A percentile compares a stretch with the other conserved stretches of the same genome.
Evolutionary conservation across 2,329 filamentous ascomycete genomes (phyloP).

Genomic region (Albophoma yamanashiensis): DNA sequence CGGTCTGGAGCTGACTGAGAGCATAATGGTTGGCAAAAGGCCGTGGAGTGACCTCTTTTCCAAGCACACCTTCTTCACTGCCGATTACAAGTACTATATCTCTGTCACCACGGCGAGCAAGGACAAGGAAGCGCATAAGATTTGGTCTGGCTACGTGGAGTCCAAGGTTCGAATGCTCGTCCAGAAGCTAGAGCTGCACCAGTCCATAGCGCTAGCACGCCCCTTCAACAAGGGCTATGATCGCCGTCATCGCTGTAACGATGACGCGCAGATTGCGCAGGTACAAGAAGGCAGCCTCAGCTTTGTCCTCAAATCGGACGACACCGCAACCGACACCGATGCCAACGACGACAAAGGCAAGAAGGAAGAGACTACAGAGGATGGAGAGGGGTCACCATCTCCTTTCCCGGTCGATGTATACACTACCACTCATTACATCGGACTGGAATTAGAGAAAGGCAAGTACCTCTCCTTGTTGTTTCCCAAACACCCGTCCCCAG

Average conservation of each 20-base stretch:
- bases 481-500: background rate
- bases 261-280: slow-evolving; percentile 38
- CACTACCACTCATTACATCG: slow-evolving; percentile 91
- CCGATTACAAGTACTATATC: slow-evolving; percentile 91
- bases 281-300: slow-evolving; percentile 43
- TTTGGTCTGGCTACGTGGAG: slow-evolving; percentile 87
- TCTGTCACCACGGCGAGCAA: slow-evolving; percentile 75
- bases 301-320: slow-evolving; percentile 30
- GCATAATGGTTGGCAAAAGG: slow-evolving; percentile 66
- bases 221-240: slow-evolving; percentile 92
- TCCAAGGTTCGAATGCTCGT: slow-evolving; percentile 86
- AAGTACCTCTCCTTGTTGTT: slow-evolving; percentile 19
- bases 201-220: slow-evolving; percentile 72
- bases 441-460: slow-evolving; percentile 70
- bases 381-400: slow-evolving; percentile 25
- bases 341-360: background rate
- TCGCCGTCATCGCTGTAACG: slow-evolving; percentile 60
- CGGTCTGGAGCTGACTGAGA: slow-evolving; percentile 65
- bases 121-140: slow-evolving; percentile 72
- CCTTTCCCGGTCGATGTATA: slow-evolving; percentile 43
- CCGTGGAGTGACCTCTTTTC: slow-evolving; percentile 83
- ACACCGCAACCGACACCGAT: slow-evolving; percentile 14
- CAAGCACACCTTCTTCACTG: slow-evolving; percentile 87
- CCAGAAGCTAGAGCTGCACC: slow-evolving; percentile 68
- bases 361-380: slow-evolving; percentile 27